Evolutionary conservation across 148 eudicot species (phyloP), one percentile per base, ranked within the genome.

Genomic region (Rhododendron henanense): DNA sequence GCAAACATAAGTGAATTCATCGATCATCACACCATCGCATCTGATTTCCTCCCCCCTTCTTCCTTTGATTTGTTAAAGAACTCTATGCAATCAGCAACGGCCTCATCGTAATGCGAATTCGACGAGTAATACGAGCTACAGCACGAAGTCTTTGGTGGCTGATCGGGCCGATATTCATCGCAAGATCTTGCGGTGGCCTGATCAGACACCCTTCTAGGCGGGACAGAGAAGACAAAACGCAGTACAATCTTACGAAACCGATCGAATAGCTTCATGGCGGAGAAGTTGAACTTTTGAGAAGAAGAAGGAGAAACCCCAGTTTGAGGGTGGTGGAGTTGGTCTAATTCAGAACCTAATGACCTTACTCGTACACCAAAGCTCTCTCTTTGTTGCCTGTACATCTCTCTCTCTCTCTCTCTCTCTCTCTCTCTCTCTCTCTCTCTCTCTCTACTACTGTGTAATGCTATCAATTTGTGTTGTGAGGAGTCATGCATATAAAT

Each of bases 371-470:
- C 25, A 21, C 9, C 69, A 61, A 61, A n/a, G 13, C 31, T 65
- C 73, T n/a, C 73, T 65, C 73, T 25, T 65, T 65, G 73, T 65
- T n/a, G 73, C 33, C 73, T 65, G 73, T 65, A n/a, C 73, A 65
- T 65, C 33, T 9, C 73, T 65, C 73, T n/a, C 73, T 65, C 69
- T 63, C 28, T 8, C 73, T n/a, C 71, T 23, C 13, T 65, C 31
- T 65, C 71, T n/a, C 61, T 23, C 71, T 65, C 73, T 25, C 31
- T 63, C 28, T 8, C 73, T n/a, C 71, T 23, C 13, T 65, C 31
- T 65, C 71, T n/a, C 61, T 23, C 71, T 65, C 73, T 25, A n/a
- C 31, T 21, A 55, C 61, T 55, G 2, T 7, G 9, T 61, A 23
- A 10, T n/a, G 14, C 73, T 65, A n/a, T n/a, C 31, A 10, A 25